phyloP scores from a whole-genome alignment of 2,329 filamentous ascomycete species.

The Fusarium algeriense region DNA sequence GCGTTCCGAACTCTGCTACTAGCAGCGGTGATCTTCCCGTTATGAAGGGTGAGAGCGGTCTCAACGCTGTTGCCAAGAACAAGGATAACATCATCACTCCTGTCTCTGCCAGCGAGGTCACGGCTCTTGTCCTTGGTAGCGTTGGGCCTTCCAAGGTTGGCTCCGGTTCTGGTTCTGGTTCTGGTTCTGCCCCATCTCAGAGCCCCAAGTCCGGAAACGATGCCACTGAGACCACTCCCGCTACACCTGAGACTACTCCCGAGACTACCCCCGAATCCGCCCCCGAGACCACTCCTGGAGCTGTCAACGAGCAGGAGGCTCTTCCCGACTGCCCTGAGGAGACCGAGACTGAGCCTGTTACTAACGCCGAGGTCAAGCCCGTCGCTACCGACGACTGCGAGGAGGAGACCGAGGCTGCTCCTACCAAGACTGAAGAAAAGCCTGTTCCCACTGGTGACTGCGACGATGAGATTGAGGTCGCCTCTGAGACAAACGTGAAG shows the following conservation, averaged over 20 bases:
- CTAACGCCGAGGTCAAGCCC: not conserved
- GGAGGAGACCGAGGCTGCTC: not conserved
- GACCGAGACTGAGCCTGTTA: not conserved
- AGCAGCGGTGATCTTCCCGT: conserved; percentile 43
- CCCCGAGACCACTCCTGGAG: not conserved
- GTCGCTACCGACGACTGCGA: not conserved
- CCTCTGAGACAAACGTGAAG: not conserved
- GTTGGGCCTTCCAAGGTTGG: conserved; percentile 46
- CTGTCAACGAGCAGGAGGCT: not conserved
- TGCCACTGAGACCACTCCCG: not conserved
- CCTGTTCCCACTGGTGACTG: not conserved
- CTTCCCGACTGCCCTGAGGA: not conserved
- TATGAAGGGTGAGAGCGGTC: conserved; percentile 36
- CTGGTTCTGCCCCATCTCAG: conserved; percentile 18
- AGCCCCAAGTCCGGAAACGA: conserved; percentile 1
- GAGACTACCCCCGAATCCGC: not conserved
- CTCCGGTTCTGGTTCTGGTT: conserved; percentile 36
- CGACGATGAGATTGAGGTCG: not conserved
- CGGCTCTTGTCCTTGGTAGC: conserved; percentile 39
- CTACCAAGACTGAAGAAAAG: not conserved
- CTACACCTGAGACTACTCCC: not conserved
- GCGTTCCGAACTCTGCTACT: conserved; percentile 37
- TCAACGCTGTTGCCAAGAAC: conserved; percentile 25
- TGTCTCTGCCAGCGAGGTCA: conserved; percentile 43
- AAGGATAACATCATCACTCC: conserved; percentile 43